Evolutionary conservation across 2,329 filamentous ascomycete genomes (phyloP).

Genomic region (Penicillium griseofulvum): DNA sequence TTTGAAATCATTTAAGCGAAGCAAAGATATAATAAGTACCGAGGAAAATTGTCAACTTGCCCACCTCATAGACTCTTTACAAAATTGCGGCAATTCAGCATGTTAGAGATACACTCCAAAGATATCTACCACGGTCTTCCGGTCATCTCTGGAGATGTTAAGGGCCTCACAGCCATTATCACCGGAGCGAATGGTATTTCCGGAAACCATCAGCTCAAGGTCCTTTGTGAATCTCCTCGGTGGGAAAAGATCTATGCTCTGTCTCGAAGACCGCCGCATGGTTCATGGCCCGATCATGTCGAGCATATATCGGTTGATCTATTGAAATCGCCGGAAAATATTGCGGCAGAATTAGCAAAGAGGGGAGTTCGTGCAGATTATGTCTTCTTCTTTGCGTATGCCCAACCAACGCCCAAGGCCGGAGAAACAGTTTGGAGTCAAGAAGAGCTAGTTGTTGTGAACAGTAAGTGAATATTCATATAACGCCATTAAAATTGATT

Average conservation of each 20-base stretch:
- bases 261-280: not conserved
- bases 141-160: constrained; percentile 39
- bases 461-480: constrained; percentile 27
- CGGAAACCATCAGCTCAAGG: constrained; percentile 22
- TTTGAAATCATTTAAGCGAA: not conserved
- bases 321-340: constrained; percentile 9
- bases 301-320: not conserved
- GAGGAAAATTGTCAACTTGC: not conserved
- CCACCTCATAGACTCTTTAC: too few species aligned
- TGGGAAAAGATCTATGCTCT: not conserved
- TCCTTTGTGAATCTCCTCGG: not conserved
- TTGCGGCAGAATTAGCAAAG: constrained; percentile 27
- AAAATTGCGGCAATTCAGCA: not conserved
- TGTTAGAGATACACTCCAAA: constrained; percentile 4
- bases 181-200: constrained; percentile 53
- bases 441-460: constrained; percentile 51
- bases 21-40: too few species aligned
- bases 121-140: constrained; percentile 52
- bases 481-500: not conserved
- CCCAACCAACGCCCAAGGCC: constrained; percentile 50
- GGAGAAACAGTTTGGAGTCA: constrained; percentile 50
- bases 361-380: constrained; percentile 39
- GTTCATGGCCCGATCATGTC: not conserved
- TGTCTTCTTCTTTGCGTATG: constrained; percentile 53
- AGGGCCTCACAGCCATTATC: constrained; percentile 24